These are phyloP conservation scores for Eragrostis curvula DNA, from an alignment of 176 grass and related monocot genomes.

Conservation along the genomic window DNA sequence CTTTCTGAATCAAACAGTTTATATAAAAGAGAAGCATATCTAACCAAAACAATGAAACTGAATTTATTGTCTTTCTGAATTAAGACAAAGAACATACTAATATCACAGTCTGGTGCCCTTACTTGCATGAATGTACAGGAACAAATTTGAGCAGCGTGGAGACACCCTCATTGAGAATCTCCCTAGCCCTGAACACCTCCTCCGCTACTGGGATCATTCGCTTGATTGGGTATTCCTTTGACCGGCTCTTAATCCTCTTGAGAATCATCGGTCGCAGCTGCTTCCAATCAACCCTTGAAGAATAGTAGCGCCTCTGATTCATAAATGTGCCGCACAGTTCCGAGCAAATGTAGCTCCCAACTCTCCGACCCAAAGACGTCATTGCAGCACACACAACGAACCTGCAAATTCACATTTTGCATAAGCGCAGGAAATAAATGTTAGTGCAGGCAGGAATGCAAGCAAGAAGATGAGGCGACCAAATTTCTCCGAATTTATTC, in stretches of 20 bases:
- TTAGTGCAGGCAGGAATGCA: not conserved
- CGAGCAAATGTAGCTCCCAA: slow-evolving; percentile 24
- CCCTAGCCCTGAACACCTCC: slow-evolving; percentile 68
- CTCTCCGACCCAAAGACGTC: slow-evolving; percentile 38
- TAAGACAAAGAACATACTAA: not conserved
- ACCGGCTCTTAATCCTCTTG: slow-evolving; percentile 70
- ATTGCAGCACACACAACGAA: slow-evolving; percentile 36
- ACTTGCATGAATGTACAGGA: slow-evolving; percentile 86
- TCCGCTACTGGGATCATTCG: slow-evolving; percentile 78
- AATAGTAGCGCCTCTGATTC: slow-evolving; percentile 55
- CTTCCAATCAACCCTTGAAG: slow-evolving; percentile 78
- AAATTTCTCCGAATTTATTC: not conserved
- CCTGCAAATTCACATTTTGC: slow-evolving; percentile 17
- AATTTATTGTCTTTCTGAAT: not conserved
- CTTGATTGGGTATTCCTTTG: slow-evolving; percentile 76
- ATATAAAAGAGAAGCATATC: not conserved
- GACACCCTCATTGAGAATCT: slow-evolving; percentile 61
- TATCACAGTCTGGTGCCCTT: slow-evolving; percentile 22
- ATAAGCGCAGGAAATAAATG: slow-evolving; percentile 1
- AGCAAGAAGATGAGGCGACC: not conserved
- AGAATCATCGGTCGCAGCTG: slow-evolving; percentile 89
- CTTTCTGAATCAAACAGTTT: not conserved
- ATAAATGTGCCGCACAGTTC: slow-evolving; percentile 40
- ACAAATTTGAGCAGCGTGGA: slow-evolving; percentile 61
- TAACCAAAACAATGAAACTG: not conserved